Conservation (phyloP, 2,329 filamentous ascomycete species). For the Dactylellina haptotyla region DNA sequence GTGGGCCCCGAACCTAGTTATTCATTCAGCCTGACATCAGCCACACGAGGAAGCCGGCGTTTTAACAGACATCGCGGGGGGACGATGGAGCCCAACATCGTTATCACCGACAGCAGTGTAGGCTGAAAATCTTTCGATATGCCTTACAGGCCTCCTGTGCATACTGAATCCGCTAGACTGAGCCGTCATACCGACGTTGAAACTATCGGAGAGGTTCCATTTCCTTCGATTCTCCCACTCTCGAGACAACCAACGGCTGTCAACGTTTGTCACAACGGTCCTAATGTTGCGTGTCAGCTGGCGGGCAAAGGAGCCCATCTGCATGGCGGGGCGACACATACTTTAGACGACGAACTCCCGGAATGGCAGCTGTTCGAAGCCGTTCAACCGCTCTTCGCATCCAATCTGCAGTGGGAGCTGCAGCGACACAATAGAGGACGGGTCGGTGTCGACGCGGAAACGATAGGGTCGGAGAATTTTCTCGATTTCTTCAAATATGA, state of each 20-base stretch:
- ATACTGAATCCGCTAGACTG: neutral
- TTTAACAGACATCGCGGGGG: neutral
- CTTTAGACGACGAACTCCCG: constrained; percentile 13
- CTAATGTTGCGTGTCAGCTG: neutral
- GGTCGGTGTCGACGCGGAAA: neutral
- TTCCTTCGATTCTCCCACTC: neutral
- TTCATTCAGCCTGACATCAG: neutral
- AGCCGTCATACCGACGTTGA: neutral
- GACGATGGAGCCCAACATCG: neutral
- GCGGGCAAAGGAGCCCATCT: neutral
- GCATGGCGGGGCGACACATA: neutral
- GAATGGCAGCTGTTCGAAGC: constrained; percentile 24
- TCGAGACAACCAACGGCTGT: neutral
- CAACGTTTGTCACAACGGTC: neutral
- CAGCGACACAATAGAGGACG: neutral
- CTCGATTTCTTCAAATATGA: constrained; percentile 20
- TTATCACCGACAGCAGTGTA: neutral
- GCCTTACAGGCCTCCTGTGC: neutral
- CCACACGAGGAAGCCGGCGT: neutral
- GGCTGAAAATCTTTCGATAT: neutral
- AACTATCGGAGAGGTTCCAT: neutral
- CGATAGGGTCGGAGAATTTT: constrained; percentile 9
- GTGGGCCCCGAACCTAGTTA: neutral
- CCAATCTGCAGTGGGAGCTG: neutral
- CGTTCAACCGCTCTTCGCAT: constrained; percentile 11